phyloP scores from a whole-genome alignment of 495 filamentous ascomycete species.

The Letharia lupina region DNA sequence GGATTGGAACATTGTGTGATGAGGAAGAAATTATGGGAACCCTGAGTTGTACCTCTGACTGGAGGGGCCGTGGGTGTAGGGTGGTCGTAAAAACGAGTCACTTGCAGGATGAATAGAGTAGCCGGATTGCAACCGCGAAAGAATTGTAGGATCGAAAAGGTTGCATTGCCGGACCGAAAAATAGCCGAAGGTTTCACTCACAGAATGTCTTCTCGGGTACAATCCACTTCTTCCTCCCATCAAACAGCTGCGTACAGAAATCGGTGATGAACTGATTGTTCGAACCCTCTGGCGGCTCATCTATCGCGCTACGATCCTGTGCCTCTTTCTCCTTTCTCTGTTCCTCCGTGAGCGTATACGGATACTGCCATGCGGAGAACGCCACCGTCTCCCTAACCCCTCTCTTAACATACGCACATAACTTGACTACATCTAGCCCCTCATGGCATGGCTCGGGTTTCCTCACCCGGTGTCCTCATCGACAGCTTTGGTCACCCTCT shows the following conservation, averaged over 20 bases:
- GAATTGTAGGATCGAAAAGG: background rate
- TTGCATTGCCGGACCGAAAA: too few species aligned
- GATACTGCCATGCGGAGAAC: conserved; percentile 21
- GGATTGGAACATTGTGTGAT: background rate
- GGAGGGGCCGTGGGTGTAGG: too few species aligned
- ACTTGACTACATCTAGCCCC: too few species aligned
- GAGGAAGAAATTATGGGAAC: too few species aligned
- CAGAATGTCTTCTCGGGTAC: conserved; percentile 18
- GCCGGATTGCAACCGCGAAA: too few species aligned
- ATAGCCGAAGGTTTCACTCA: conserved; percentile 1
- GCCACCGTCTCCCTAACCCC: conserved; percentile 19
- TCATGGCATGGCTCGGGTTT: too few species aligned
- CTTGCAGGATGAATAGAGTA: too few species aligned
- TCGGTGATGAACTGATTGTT: conserved; percentile 14
- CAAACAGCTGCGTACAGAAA: conserved; percentile 16
- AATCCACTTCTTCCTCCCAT: conserved; percentile 12
- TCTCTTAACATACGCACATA: too few species aligned
- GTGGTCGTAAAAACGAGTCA: too few species aligned
- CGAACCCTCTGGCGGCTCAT: conserved; percentile 9
- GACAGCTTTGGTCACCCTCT: conserved; percentile 15
- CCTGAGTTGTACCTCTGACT: too few species aligned
- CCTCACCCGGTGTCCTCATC: conserved; percentile 21
- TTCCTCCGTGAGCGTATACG: conserved; percentile 15
- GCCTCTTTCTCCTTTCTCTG: conserved; percentile 12
- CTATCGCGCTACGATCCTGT: background rate